Evolutionary conservation across 495 filamentous ascomycete species (phyloP), one percentile per base, ranked within the genome.

Genomic region (Penicillium paxilli): DNA sequence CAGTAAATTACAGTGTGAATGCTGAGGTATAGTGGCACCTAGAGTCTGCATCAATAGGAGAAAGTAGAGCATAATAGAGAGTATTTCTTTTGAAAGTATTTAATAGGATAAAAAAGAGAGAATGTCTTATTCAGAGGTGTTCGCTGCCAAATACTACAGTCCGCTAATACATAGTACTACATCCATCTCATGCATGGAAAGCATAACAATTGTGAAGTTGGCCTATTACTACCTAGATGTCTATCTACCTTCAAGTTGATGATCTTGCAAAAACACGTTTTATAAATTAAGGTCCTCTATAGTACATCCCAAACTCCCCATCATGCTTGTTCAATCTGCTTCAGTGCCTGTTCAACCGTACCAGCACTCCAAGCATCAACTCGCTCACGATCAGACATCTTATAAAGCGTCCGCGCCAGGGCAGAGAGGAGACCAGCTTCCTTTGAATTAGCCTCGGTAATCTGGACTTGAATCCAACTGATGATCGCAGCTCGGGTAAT

Each of bases 401-500:
- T 80, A 73, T 84, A 85, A n/a, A 95, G 57, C 57, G 80, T 75
- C 47, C 66, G 69, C 20, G 81, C 75, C 62, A 97, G 68, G 11
- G 75, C 79, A 59, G 74, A 80, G 44, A 91, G 73, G 20, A 79
- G 64, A 7, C 59, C 60, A 4, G 63, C 71, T 23, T 77, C 75
- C 52, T 87, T 81, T 1, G 60, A 65, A 22, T 66, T 64, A 49
- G 73, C 61, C 47, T 69, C 62, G 0, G 67, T 69, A 9, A 80
- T 63, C 65, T 84, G 81, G 53, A 78, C 78, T 48, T 87, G 76
- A 24, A 96, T 79, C 91, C 93, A 98, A 51, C 81, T 86, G 46
- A 94, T 65, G 12, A 90, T 71, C n/a, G 89, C 92, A 20, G 87
- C 85, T 57, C 94, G 77, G 11, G 93, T 96, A 24, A 92, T 87